Percentiles rank a stretch among this genome's conserved stretches.
These are phyloP conservation scores for Hygrophorus pudorinus DNA, from an alignment of 768 basidiomycete genomes.

Conservation along the genomic window DNA sequence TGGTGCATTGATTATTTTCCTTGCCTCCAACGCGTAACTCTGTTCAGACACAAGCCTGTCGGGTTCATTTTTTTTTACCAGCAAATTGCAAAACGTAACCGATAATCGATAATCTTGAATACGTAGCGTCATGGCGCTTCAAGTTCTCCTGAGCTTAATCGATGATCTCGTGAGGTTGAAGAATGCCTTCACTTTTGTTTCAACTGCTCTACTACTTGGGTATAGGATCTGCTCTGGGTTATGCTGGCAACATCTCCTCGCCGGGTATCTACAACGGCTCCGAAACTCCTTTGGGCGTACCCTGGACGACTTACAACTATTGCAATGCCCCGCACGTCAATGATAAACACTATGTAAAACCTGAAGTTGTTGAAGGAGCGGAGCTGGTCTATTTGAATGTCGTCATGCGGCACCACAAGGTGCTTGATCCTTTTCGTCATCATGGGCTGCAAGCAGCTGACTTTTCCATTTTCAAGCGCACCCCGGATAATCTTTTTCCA, in stretches of 20 bases:
- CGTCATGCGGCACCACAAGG: slow-evolving; percentile 12
- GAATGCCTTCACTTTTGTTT: no score
- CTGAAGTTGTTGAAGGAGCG: not conserved
- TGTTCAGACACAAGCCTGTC: no score
- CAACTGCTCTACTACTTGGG: no score
- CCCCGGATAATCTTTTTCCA: slow-evolving; percentile 11
- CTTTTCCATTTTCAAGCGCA: slow-evolving; percentile 3
- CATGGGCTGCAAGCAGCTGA: not conserved
- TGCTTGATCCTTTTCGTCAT: not conserved
- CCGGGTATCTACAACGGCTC: slow-evolving; percentile 9
- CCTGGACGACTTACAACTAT: slow-evolving; percentile 13
- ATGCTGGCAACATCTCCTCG: slow-evolving; percentile 1
- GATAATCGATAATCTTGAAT: no score
- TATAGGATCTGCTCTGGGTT: not conserved
- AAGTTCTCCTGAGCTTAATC: no score
- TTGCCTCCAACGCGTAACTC: no score
- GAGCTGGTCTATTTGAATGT: slow-evolving; percentile 10
- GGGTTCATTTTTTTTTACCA: no score
- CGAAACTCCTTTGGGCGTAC: slow-evolving; percentile 6
- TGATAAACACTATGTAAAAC: slow-evolving; percentile 6
- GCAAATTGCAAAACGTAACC: no score
- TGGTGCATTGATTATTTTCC: no score
- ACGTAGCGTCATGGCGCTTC: no score
- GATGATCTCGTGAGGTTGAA: no score
- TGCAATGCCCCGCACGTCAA: slow-evolving; percentile 13